Evolutionary conservation across 139 green algal species (phyloP), one percentile per base, ranked within the genome.

Genomic region (Tetradesmus lagerheimii): DNA sequence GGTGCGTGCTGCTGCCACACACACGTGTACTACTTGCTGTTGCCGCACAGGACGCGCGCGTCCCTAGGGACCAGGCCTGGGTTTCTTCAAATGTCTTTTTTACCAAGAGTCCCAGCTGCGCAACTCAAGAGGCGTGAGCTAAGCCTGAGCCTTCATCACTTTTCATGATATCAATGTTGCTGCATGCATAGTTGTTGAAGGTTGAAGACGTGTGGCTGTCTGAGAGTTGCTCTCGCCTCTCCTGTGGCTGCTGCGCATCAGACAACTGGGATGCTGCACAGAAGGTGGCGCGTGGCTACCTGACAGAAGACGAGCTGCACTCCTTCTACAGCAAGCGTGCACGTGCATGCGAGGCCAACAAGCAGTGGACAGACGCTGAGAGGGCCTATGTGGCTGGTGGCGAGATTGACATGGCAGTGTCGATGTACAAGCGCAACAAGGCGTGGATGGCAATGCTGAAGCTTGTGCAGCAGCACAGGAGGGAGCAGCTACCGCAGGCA

Each of bases 401-500:
- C 39, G 94, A 96, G 86, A 85, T 93, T 39, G 96, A 98, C 90
- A 86, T 93, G 86, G 96, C 96, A 75, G 97, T 98, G 64, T 89
- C 91, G 75, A 97, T 98, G 96, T 98, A 97, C 93, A 97, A 98
- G 92, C 93, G 94, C 86, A 89, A 91, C 38, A 89, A 89, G 77
- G 91, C 94, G 92, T 98, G 94, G 89, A 92, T 96, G 81, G 90
- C 96, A 3, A 96, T 98, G 94, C 91, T 98, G 29, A 92, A 94
- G 11, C 93, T 98, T 27, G 95, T 97, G 66, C 66, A 90, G n/a
- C 76, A 88, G 81, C 89, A 97, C 89, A 90, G 92, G 47, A 94
- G 94, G 86, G 95, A 94, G 82, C 94, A 93, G 76, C 79, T 96
- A 45, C 47, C 88, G 9, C 90, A 95, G 88, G 89, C 89, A 18